A percentile compares a stretch with the other conserved stretches of the same genome.
Conservation (phyloP, 176 grass and related monocot genomes). For the Carex littledalei region DNA sequence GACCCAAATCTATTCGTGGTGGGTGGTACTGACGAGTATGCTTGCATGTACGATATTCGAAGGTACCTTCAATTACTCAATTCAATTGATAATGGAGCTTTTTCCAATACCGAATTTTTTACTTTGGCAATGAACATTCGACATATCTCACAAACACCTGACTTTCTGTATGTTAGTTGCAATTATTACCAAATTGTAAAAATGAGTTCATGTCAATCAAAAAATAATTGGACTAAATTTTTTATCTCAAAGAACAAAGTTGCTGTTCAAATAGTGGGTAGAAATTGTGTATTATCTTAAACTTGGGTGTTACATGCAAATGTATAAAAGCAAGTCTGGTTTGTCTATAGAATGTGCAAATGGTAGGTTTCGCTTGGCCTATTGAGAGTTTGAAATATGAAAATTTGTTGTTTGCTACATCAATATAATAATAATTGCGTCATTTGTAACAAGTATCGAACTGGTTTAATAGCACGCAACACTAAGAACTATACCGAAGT, state of each 20-base stretch:
- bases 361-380: not conserved
- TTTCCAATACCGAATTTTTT: not conserved
- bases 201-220: not conserved
- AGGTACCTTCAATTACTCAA: constrained; percentile 27
- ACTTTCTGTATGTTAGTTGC: not conserved
- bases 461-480: not conserved
- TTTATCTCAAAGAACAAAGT: not conserved
- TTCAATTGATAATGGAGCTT: not conserved
- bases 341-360: not conserved
- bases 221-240: not conserved
- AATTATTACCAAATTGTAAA: not conserved
- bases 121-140: not conserved
- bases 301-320: not conserved
- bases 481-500: not conserved
- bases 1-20: constrained; percentile 76
- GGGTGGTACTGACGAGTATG: constrained; percentile 63
- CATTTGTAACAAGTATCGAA: not conserved
- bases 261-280: not conserved
- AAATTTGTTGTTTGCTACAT: not conserved
- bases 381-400: not conserved
- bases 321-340: not conserved
- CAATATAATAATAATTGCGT: not conserved
- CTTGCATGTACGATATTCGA: constrained; percentile 81
- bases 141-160: not conserved
- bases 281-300: not conserved